phyloP scores from a whole-genome alignment of 2,329 filamentous ascomycete genomes.

The Neopestalotiopsis rosae region DNA sequence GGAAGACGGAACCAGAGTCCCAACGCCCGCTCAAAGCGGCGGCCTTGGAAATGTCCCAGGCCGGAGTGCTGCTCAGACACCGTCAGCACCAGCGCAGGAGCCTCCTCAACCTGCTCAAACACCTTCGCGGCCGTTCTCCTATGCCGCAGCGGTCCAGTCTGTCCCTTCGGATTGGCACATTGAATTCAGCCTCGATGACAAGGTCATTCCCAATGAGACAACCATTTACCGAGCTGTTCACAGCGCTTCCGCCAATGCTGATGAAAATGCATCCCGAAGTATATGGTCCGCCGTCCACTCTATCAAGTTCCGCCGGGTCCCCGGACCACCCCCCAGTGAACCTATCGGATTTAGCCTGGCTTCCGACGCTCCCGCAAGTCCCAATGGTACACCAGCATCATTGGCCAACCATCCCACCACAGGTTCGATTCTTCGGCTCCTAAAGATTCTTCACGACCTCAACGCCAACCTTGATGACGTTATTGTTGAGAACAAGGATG shows the following conservation, averaged over 20 bases:
- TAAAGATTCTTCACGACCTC: conserved; percentile 89
- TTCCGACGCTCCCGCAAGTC: conserved; percentile 54
- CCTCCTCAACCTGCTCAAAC: conserved; percentile 48
- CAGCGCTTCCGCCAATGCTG: conserved; percentile 54
- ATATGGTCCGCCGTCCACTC: conserved; percentile 92
- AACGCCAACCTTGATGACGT: conserved; percentile 95
- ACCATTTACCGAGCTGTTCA: conserved; percentile 96
- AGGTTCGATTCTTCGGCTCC: conserved; percentile 82
- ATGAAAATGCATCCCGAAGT: conserved; percentile 74
- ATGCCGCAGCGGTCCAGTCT: conserved; percentile 82
- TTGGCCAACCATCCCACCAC: conserved; percentile 84
- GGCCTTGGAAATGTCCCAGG: conserved; percentile 42
- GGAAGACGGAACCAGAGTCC: conserved; percentile 86
- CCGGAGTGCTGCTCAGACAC: conserved; percentile 41
- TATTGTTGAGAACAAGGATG: conserved; percentile 75
- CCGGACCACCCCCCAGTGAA: conserved; percentile 81
- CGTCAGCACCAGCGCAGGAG: conserved; percentile 35
- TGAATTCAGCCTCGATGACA: conserved; percentile 87
- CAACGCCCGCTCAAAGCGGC: conserved; percentile 73
- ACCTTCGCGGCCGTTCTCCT: conserved; percentile 74
- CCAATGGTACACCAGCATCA: conserved; percentile 73
- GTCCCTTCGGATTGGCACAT: conserved; percentile 95
- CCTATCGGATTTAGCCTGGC: conserved; percentile 64
- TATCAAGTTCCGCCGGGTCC: conserved; percentile 87
- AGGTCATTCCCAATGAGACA: conserved; percentile 85